A percentile compares a stretch with the other conserved stretches of the same genome.
Conservation (phyloP, 495 filamentous ascomycete species). For the Penicillium antarcticum region DNA sequence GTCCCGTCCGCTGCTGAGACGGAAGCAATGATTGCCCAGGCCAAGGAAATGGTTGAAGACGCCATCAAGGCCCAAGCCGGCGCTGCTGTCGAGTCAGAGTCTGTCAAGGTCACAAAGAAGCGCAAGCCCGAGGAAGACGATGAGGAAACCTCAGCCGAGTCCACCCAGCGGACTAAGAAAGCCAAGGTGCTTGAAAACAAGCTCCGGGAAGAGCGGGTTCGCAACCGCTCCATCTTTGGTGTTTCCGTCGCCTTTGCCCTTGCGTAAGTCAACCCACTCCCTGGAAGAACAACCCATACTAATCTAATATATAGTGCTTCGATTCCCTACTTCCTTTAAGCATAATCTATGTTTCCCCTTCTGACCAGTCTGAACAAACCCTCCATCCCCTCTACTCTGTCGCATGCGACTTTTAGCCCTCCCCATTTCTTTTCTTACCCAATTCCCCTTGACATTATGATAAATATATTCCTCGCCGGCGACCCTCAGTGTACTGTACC, state of each 20-base stretch:
- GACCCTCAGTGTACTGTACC: constrained; percentile 13
- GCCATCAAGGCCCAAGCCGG: constrained; percentile 57
- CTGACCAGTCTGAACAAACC: not conserved
- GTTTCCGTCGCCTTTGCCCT: constrained; percentile 80
- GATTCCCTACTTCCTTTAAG: constrained; percentile 48
- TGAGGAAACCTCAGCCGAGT: constrained; percentile 48
- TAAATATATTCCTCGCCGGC: constrained; percentile 30
- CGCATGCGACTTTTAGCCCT: constrained; percentile 4
- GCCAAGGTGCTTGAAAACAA: constrained; percentile 70
- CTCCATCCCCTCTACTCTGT: not conserved
- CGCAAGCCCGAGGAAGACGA: constrained; percentile 76
- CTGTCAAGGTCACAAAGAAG: constrained; percentile 58
- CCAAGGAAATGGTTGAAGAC: constrained; percentile 85
- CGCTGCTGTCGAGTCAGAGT: constrained; percentile 28
- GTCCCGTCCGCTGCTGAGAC: constrained; percentile 71
- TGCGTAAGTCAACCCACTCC: constrained; percentile 63
- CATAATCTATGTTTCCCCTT: not conserved
- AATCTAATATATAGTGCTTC: constrained; percentile 33
- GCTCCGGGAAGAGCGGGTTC: constrained; percentile 76
- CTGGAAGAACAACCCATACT: constrained; percentile 7
- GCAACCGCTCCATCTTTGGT: constrained; percentile 78
- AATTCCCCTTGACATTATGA: constrained; percentile 26
- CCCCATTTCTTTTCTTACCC: constrained; percentile 6
- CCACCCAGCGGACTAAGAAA: constrained; percentile 62
- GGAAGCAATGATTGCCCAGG: constrained; percentile 76